Conservation (phyloP, 495 filamentous ascomycete species). For the Penicillium psychrofluorescens region DNA sequence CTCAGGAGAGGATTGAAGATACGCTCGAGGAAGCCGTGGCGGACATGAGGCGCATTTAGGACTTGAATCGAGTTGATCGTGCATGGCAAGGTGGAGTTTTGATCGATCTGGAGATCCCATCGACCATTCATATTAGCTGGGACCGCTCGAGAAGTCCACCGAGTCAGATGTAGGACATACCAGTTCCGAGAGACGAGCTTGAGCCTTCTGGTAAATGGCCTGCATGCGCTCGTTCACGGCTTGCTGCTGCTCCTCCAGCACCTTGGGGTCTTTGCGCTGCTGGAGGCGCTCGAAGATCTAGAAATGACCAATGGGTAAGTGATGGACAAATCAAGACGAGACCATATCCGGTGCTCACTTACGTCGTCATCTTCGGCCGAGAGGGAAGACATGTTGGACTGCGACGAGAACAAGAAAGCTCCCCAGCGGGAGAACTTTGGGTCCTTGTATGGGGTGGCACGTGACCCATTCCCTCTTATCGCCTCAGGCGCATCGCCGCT, state of each 20-base stretch:
- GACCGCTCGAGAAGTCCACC: conserved; percentile 1
- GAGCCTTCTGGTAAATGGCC: conserved; percentile 59
- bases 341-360: background rate
- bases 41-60: conserved; percentile 68
- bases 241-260: conserved; percentile 54
- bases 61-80: conserved; percentile 77
- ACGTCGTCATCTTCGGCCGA: conserved; percentile 39
- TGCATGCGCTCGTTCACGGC: conserved; percentile 54
- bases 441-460: too few species aligned
- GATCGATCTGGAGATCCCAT: conserved; percentile 51
- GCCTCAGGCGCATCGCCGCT: too few species aligned
- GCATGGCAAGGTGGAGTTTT: conserved; percentile 70
- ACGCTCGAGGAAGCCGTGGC: conserved; percentile 68
- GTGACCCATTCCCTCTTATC: too few species aligned
- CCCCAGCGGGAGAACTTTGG: too few species aligned
- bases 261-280: conserved; percentile 52
- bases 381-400: conserved; percentile 34
- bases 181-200: conserved; percentile 51
- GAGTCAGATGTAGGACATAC: conserved; percentile 15
- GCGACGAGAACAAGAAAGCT: conserved; percentile 26
- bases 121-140: conserved; percentile 11
- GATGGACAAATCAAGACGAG: background rate
- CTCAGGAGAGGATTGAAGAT: conserved; percentile 72
- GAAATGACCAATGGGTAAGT: conserved; percentile 3
- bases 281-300: conserved; percentile 63